Base-by-base conservation (phyloP, 352 stramenopile species). In the Phytopythium kandeliae region DNA sequence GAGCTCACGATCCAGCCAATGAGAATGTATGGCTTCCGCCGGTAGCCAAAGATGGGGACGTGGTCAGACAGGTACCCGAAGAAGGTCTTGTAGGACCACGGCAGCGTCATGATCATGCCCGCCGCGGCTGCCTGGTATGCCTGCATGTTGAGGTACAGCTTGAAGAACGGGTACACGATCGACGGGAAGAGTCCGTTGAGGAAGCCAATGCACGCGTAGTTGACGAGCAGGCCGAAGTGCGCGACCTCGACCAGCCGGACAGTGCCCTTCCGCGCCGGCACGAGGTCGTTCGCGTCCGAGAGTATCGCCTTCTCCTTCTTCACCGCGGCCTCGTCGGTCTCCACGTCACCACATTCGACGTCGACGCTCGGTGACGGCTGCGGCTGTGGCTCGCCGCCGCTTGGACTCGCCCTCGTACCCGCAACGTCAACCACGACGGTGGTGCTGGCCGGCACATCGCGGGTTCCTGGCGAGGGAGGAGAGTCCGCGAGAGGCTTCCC, bases 71-170 rank as follows among this genome's bases (percentile, higher is more conserved):
- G 22, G 24, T 86, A 54, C 7, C 70, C 74, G 11, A 78, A 47
- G 42, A 71, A 62, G 26, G 76, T 51, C 51, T 90, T 90, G 57
- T 81, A 60, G 16, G 72, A 51, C 70, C 78, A 90, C 0, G 76
- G 75, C 25, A 90, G 31, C 28, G 74, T 58, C 15, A 90, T 62
- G 57, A 78, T 71, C 6, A 66, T 43, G 48, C 86, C 73, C 0
- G 71, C 75, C 10, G 75, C 58, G 34, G 73, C 65, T 10, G 75
- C 75, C 33, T 77, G 60, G 48, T 85, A 85, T 53, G 84, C 75
- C 33, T 73, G 64, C 71, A 86, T 80, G 60, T 89, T 87, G 24
- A 89, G 58, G 55, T 85, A 87, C 22, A 79, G 69, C 45, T 85
- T 87, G 54, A 90, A 58, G 43, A 85, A 85, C 36, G 79, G 76